Evolutionary conservation across 2,329 filamentous ascomycete genomes (phyloP), one percentile per base, ranked within the genome.

Genomic region (Karstenula rhodostoma): DNA sequence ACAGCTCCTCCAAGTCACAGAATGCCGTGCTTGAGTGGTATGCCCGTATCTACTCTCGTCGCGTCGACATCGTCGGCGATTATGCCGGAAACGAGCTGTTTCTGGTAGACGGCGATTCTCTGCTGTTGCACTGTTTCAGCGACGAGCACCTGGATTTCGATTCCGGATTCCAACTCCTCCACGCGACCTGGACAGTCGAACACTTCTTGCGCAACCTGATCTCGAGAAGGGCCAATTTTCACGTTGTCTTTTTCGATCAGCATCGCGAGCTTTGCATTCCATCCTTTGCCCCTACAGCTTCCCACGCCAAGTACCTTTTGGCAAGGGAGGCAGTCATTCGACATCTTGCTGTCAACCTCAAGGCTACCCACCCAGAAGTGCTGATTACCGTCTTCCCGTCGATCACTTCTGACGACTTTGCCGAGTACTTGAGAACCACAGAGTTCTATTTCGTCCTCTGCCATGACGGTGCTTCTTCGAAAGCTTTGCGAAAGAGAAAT

Each of bases 31-130:
- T 76, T 47, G 65, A 71, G 62, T 76, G 74, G 73, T 78, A 78
- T 61, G 69, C 73, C 8, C 73, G 67, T 55, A 67, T 78, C 44
- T 73, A 69, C 68, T 75, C 73, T 60, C 74, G 76, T 43, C 73
- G 75, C 37, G 73, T 78, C 55, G 76, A 78, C 60, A 83, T 93
- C 2, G 86, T 93, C 4, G 89, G 90, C 43, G 91, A 93, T 71
- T 93, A 91, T 76, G 89, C 89, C 3, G 90, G 91, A 23, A 87
- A 86, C 61, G 90, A 92, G 71, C 81, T 89, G 12, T 93, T 93
- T 72, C 79, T 90, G 23, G 84, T 93, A 32, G 89, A 93, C 64
- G 90, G 90, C 32, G 90, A 94, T 68, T 89, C 89, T 0, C 75
- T 93, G n/a, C 79, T 93, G 12, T 79, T 87, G 7, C 79, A 90